A percentile compares a stretch with the other conserved stretches of the same genome.
These are phyloP conservation scores for Grifola frondosa DNA, from an alignment of 1,284 basidiomycete genomes.

Conservation along the genomic window DNA sequence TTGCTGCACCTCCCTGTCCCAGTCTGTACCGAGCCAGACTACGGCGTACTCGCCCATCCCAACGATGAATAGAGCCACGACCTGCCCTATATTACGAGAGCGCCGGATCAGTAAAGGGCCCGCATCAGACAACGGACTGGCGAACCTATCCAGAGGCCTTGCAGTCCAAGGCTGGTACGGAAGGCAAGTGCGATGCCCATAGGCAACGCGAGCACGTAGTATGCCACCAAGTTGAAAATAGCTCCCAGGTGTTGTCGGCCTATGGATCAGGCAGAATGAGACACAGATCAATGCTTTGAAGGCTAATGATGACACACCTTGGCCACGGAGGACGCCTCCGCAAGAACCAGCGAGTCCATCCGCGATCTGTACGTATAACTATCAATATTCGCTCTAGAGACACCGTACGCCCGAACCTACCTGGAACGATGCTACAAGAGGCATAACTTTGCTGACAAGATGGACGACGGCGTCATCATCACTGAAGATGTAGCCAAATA, in stretches of 20 bases:
- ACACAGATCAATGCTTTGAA: not conserved
- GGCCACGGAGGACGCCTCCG: constrained; percentile 68
- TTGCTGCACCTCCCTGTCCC: constrained; percentile 59
- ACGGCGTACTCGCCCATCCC: constrained; percentile 66
- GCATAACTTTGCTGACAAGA: constrained; percentile 72
- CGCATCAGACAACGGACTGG: not conserved
- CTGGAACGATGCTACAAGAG: constrained; percentile 79
- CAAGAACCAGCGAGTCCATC: constrained; percentile 75
- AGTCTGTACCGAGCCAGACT: constrained; percentile 65
- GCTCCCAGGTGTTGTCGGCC: constrained; percentile 76
- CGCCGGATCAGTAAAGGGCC: not conserved
- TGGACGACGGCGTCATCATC: constrained; percentile 59
- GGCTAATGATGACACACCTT: constrained; percentile 40
- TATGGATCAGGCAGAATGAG: constrained; percentile 23
- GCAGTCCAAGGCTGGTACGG: constrained; percentile 47
- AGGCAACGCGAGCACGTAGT: constrained; percentile 72
- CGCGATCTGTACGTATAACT: constrained; percentile 43
- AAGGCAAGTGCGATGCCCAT: constrained; percentile 73
- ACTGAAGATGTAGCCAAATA: constrained; percentile 70
- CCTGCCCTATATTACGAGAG: constrained; percentile 50
- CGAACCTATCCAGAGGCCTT: constrained; percentile 68
- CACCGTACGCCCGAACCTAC: constrained; percentile 37
- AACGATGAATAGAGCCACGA: constrained; percentile 70
- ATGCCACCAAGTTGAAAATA: constrained; percentile 72
- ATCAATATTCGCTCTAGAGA: no score